Base-by-base conservation (phyloP, 805 yeast species). In the Ogataea allantospora region DNA sequence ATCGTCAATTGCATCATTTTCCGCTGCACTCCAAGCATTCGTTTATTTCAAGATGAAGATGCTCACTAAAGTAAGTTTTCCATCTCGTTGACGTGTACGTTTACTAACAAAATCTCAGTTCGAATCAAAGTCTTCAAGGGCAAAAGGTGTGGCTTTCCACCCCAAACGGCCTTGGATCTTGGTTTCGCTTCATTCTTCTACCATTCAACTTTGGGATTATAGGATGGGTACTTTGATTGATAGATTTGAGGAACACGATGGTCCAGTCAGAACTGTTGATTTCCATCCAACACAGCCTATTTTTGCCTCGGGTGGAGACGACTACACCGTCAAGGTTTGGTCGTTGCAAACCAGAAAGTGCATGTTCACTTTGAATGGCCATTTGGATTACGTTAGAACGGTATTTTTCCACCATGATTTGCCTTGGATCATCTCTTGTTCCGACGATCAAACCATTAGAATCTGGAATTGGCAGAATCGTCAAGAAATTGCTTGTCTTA, bases 381-480 rank as follows among this genome's bases (percentile, higher is more conserved):
- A 93, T 67, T 73, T 91, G 66, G 99, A 93, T 67, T 93, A 89
- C 63, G 85, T 93, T 42, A 78, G 99, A 61, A 85, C 95, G 12
- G 97, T 88, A 15, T 85, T 80, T 49, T 93, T 93, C 77, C 99
- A 93, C 68, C 83, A 80, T 54, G 96, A 88, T 61, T 72, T 93
- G 60, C 99, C 99, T 7, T 93, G 99, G 99, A 85, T 93, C 58
- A 78, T 93, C 43, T 83, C 96, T 17, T 81, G 93, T 44, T 87
- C 96, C 30, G 99, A 93, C 65, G 99, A 93, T 70, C 99, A 93
- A 67, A 93, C 99, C 21, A 88, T 95, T 49, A 77, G 99, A 62
- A 91, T 93, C 50, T 93, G 99, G 99, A 95, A 93, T 68, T 93
- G 99, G 99, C 99, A 95, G 70, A 89, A 89, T 62, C 80, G 99